A percentile compares a stretch with the other conserved stretches of the same genome.
phyloP scores from a whole-genome alignment of 148 eudicot species.

The Silene latifolia region DNA sequence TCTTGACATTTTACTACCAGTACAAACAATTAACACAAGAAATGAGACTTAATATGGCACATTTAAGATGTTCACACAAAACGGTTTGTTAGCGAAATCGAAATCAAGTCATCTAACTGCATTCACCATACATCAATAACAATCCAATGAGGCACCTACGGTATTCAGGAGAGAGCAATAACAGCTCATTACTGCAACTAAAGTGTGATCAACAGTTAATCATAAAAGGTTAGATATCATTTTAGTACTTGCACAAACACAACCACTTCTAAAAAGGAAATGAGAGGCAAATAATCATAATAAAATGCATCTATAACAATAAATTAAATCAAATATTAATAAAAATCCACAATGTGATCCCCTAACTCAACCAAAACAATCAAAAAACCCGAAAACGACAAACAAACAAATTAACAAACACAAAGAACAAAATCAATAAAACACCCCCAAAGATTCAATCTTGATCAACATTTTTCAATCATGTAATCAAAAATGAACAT shows the following conservation, averaged over 20 bases:
- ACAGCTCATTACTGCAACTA: neutral
- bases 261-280: slow-evolving; percentile 9
- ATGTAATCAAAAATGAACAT: neutral
- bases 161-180: neutral
- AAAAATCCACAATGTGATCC: slow-evolving; percentile 12
- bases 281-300: neutral
- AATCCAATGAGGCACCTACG: slow-evolving; percentile 10
- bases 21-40: slow-evolving; percentile 1
- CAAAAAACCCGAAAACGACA: neutral
- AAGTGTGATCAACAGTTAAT: neutral
- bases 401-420: neutral
- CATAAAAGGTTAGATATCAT: slow-evolving; percentile 2
- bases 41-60: neutral
- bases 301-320: neutral
- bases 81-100: neutral
- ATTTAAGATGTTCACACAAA: neutral
- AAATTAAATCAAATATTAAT: neutral
- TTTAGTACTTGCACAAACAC: neutral
- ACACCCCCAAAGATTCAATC: slow-evolving; percentile 5
- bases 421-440: neutral
- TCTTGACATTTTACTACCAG: neutral
- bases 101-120: slow-evolving; percentile 1
- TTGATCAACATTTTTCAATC: neutral
- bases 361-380: slow-evolving; percentile 6
- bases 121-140: slow-evolving; percentile 5